These are phyloP conservation scores for Lunasporangiospora selenospora DNA, from an alignment of 192 early-diverging fungal genomes.

Conservation along the genomic window DNA sequence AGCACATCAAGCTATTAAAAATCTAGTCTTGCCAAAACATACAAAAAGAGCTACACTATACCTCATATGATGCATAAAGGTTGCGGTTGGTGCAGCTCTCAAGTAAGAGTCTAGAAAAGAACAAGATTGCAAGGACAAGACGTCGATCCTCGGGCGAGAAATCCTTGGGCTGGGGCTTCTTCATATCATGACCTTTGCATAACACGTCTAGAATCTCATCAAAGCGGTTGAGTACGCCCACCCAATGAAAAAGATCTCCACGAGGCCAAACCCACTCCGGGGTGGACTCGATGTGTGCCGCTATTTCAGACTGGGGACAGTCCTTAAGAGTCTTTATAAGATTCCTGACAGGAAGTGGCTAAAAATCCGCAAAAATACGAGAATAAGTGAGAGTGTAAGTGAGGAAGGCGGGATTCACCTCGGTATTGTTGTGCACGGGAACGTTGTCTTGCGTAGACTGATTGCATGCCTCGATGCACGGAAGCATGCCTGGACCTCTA, in stretches of 20 bases:
- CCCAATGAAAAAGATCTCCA: slow-evolving; percentile 97
- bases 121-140: slow-evolving; percentile 70
- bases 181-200: slow-evolving; percentile 69
- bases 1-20: background rate
- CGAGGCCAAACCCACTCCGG: slow-evolving; percentile 82
- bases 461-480: too few relatives aligned
- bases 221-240: slow-evolving; percentile 91
- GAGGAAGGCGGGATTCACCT: too few relatives aligned
- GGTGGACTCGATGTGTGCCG: slow-evolving; percentile 53
- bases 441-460: too few relatives aligned
- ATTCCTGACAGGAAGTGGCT: slow-evolving; percentile 62
- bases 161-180: slow-evolving; percentile 64
- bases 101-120: slow-evolving; percentile 82
- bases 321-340: slow-evolving; percentile 59
- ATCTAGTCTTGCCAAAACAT: background rate
- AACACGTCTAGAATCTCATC: slow-evolving; percentile 78
- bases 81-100: slow-evolving; percentile 96
- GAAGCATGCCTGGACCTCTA: too few relatives aligned
- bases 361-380: slow-evolving; percentile 11
- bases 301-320: slow-evolving; percentile 63
- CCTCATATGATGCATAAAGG: slow-evolving; percentile 92
- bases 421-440: too few relatives aligned
- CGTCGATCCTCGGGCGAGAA: slow-evolving; percentile 63
- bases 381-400: too few relatives aligned
- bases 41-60: slow-evolving; percentile 31